Evolutionary conservation across 192 early-diverging fungal species (phyloP), one percentile per base, ranked within the genome.

Genomic region (Coemansia aciculifera): DNA sequence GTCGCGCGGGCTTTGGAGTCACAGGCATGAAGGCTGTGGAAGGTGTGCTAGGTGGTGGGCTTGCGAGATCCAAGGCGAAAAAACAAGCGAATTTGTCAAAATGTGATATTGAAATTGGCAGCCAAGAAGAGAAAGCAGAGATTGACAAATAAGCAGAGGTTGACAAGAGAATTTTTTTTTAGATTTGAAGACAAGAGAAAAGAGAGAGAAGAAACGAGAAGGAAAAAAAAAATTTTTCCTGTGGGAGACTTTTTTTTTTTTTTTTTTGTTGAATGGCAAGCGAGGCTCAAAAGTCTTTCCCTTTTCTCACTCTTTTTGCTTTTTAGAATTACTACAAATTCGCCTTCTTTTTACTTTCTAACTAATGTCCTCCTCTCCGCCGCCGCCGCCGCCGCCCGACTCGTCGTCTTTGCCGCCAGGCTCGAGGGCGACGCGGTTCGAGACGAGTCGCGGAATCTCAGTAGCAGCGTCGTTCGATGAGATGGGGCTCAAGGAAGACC

Each of bases 401-500:
- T 27, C 27, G 27, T 27, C 27, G 27, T 13, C 51, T 0, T 7
- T 32, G 52, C 27, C 24, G 52, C 27, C 27, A 3, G 52, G 52
- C 52, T 27, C 61, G 21, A 48, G 12, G 43, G 59, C 37, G n/a
- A 38, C 59, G 62, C 73, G 61, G 32, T 81, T 81, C 61, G 74
- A 97, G 77, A 97, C 95, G 13, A 92, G 90, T 66, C 89, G 91
- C 69, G 89, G 88, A 79, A 94, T 97, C 76, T 90, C 90, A 70
- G 86, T 88, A 24, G 90, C 94, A 37, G 77, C 88, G 31, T 91
- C 95, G 7, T 99, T 99, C 62, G 97, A 98, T 79, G 84, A 90
- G n/a, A 92, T 99, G 83, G 89, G 90, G n/a, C 85, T 99, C 66
- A 99, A 99, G 78, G 95, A 98, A 66, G 95, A 99, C 70, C 85